Percentiles rank a stretch among this genome's conserved stretches.
Evolutionary conservation across 805 yeast species (phyloP).

Genomic region (Cyberlindnera xylosilytica): DNA sequence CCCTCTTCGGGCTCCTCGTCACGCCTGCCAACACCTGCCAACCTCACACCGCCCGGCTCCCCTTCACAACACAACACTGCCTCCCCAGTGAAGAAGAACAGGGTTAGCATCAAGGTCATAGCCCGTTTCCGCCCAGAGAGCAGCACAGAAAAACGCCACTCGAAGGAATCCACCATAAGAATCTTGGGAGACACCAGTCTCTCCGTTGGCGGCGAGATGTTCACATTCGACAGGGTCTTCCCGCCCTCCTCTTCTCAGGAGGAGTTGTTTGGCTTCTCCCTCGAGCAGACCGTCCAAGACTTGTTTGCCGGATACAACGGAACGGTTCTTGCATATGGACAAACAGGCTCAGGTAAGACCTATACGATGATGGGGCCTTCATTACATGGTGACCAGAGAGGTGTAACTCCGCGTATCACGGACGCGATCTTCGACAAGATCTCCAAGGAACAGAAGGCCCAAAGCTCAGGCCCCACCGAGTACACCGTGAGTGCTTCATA

Average conservation of each 20-base stretch:
- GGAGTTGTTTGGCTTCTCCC: constrained; percentile 57
- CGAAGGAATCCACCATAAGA: constrained; percentile 4
- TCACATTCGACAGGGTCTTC: constrained; percentile 68
- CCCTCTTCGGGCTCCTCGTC: background rate
- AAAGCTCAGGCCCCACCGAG: constrained; percentile 45
- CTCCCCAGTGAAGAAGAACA: constrained; percentile 8
- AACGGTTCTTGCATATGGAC: constrained; percentile 76
- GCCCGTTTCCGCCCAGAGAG: constrained; percentile 68
- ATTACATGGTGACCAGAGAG: constrained; percentile 33
- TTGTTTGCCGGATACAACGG: constrained; percentile 75
- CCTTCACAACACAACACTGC: background rate
- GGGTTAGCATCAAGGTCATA: constrained; percentile 55
- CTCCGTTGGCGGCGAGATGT: constrained; percentile 28
- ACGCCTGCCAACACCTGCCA: background rate
- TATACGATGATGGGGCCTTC: constrained; percentile 70
- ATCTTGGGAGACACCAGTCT: constrained; percentile 14
- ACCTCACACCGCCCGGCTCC: constrained; percentile 10
- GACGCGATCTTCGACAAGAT: constrained; percentile 61
- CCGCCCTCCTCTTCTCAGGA: constrained; percentile 47
- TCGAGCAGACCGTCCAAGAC: constrained; percentile 63
- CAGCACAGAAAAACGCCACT: constrained; percentile 28
- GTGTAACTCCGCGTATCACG: constrained; percentile 71
- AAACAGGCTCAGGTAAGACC: constrained; percentile 75
- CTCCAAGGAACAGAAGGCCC: constrained; percentile 15
- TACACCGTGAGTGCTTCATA: constrained; percentile 62